Evolutionary conservation across 2,329 filamentous ascomycete species (phyloP), one percentile per base, ranked within the genome.

Genomic region (Coniochaeta hoffmannii): DNA sequence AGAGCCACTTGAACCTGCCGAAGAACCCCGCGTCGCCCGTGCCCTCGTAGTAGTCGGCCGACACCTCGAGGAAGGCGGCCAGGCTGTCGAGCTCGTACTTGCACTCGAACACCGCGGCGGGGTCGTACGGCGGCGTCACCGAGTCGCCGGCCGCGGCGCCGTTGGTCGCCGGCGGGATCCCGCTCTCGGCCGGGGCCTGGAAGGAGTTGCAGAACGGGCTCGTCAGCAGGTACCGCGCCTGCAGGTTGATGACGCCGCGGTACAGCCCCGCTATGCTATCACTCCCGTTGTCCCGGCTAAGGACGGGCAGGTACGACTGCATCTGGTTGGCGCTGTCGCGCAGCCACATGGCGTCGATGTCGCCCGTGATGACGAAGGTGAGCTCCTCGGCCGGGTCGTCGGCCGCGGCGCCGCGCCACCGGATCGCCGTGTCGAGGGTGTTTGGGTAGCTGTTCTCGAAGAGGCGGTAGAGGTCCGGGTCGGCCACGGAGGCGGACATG

Each of bases 51-150:
- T 96, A 97, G 65, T 94, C 83, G 60, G 89, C 88, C 1, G 84
- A 86, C 5, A 97, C 77, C 41, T 89, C 83, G 8, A 97, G 77
- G 69, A 97, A 97, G 30, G 90, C 86, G 0, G 92, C 90, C 1
- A 97, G 79, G 11, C 89, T 93, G 73, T 97, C 92, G 49, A 97
- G 83, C 72, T 97, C 93, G 70, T 94, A 97, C 71, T 97, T 97
- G 80, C 93, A 97, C 70, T 97, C 93, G 66, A 94, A 97, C 0
- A 96, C 91, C 35, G 85, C 78, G 1, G 76, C 76, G 1, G 79
- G 77, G 63, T 88, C 88, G 26, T 89, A 86, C 28, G 77, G 71
- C 0, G 90, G 89, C 75, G 59, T 82, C 71, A 76, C 71, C 64
- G 71, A 63, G 68, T 89, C 87, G n/a, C 79, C 78, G 53, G 80